Percentiles rank a stretch among this genome's conserved stretches.
These are phyloP conservation scores for Emmonsia crescens DNA, from an alignment of 2,329 filamentous ascomycete species.

Conservation along the genomic window DNA sequence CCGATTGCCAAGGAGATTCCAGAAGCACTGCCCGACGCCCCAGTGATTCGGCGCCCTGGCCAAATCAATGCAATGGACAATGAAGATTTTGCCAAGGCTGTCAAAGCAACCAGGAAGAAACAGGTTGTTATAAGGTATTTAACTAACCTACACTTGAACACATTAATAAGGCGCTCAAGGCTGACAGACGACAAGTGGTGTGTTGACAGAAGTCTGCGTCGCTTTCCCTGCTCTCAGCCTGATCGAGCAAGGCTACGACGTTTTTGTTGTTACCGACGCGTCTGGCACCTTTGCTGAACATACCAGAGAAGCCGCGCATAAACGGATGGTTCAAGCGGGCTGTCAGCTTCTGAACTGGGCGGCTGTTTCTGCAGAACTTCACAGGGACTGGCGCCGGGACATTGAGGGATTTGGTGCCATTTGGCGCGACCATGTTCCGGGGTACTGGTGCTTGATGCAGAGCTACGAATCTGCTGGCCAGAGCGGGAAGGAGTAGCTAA, in stretches of 20 bases:
- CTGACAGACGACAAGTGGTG: constrained; percentile 38
- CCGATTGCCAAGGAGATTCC: constrained; percentile 58
- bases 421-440: constrained; percentile 11
- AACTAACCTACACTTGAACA: too few species aligned
- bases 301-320: constrained; percentile 53
- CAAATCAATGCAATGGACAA: constrained; percentile 74
- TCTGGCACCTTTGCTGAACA: constrained; percentile 54
- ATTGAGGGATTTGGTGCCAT: constrained; percentile 10
- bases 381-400: constrained; percentile 11
- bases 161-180: not conserved
- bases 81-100: constrained; percentile 52
- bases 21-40: constrained; percentile 55
- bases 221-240: constrained; percentile 64
- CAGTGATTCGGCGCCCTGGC: constrained; percentile 56
- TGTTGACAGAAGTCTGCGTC: constrained; percentile 65
- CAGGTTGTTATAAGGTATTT: constrained; percentile 56
- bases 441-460: constrained; percentile 16
- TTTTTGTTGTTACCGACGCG: constrained; percentile 63
- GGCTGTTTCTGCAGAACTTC: constrained; percentile 8
- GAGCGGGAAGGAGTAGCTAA: not conserved
- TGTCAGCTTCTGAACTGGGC: constrained; percentile 33
- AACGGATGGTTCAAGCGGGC: constrained; percentile 55
- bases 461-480: constrained; percentile 3
- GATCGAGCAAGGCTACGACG: constrained; percentile 58
- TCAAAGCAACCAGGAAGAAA: constrained; percentile 53